These are phyloP conservation scores for Serendipita sp. DNA, from an alignment of 768 basidiomycete species.

Conservation along the genomic window DNA sequence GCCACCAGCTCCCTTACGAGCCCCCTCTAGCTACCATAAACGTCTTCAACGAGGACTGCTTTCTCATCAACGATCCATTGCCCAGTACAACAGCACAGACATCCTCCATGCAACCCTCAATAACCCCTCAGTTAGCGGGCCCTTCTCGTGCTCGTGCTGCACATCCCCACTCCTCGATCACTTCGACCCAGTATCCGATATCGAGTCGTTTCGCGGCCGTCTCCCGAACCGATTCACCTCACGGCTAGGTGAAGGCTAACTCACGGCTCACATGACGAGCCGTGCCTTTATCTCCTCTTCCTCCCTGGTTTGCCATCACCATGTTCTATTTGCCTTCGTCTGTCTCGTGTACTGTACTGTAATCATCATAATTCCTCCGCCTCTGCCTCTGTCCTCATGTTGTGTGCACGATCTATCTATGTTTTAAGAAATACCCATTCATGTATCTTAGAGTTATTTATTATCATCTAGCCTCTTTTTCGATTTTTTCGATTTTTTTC, in stretches of 20 bases:
- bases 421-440: not conserved
- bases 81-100: no score
- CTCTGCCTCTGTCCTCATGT: not conserved
- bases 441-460: not conserved
- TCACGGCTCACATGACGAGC: conserved; percentile 5
- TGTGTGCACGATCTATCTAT: not conserved
- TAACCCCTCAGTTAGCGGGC: no score
- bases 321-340: not conserved
- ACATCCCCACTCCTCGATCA: no score
- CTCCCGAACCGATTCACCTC: not conserved
- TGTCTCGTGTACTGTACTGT: not conserved
- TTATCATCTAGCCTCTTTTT: no score
- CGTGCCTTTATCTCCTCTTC: not conserved
- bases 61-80: not conserved
- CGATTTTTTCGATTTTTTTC: no score
- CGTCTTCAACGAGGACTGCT: not conserved
- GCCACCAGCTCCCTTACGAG: not conserved
- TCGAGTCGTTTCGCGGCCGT: not conserved
- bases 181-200: not conserved
- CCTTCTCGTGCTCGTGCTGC: no score
- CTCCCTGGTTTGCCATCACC: not conserved
- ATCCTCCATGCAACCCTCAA: no score
- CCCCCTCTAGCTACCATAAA: not conserved
- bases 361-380: not conserved
- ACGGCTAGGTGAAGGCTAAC: conserved; percentile 5